Evolutionary conservation across 2,329 filamentous ascomycete genomes (phyloP), one percentile per base, ranked within the genome.

Genomic region (Bipolaris victoriae): DNA sequence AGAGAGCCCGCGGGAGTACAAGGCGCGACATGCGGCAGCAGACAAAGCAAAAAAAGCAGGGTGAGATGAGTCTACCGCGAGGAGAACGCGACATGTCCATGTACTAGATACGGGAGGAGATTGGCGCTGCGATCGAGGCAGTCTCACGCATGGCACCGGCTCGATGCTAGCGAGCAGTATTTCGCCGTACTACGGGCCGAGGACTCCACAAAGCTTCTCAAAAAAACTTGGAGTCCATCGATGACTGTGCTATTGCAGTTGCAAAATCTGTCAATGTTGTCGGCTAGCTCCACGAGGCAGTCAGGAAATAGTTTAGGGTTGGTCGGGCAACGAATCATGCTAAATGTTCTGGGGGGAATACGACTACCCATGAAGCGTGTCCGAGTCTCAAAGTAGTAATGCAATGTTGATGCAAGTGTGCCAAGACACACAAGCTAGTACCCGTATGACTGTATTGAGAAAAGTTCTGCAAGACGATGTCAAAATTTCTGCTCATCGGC

Each of bases 1-100:
- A 72, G 93, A 97, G 80, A 96, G 88, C 74, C 95, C 95, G 7
- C 86, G 92, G 66, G 89, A 91, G 58, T 99, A 91, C 78, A 99
- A 99, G 81, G 88, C 71, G 48, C 78, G 85, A 57, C 83, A 84
- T 71, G 72, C 76, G 6, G 70, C 77, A 65, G 72, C 71, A 52
- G 80, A 79, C 39, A 72, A 76, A 54, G 69, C 67, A 47, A 77
- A 80, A 59, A 76, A 74, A 50, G 53, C 60, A 48, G 57, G 50
- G 61, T 66, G 48, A 61, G 47, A 31, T 16, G 43, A 50, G 35
- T 52, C 37, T 11, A 37, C 33, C 26, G 5, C 36, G 41, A 36
- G 26, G 18, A 46, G n/a, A 29, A 22, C n/a, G 41, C 26, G 24
- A 52, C 24, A 39, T 22, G 26, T 31, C n/a, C 20, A 33, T 24